Evolutionary conservation across 495 filamentous ascomycete species (phyloP).

Genomic region (Extremus antarcticus): DNA sequence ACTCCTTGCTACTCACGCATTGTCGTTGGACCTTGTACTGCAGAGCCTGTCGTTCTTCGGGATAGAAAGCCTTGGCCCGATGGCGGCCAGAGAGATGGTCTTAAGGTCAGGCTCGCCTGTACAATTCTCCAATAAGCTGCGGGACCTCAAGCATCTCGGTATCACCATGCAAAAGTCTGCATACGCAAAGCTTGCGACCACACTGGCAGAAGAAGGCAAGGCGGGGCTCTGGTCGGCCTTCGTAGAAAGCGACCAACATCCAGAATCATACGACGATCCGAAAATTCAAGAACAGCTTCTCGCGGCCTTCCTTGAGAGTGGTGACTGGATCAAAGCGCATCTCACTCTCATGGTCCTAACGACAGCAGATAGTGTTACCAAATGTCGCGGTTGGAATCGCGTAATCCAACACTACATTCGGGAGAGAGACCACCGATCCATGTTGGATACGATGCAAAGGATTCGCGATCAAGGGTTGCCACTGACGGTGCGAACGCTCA

Average conservation of each 20-base stretch:
- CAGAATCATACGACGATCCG: constrained; percentile 57
- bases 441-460: not conserved
- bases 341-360: constrained; percentile 42
- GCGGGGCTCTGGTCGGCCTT: constrained; percentile 47
- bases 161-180: constrained; percentile 49
- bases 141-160: constrained; percentile 42
- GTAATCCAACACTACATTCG: constrained; percentile 30
- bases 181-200: constrained; percentile 48
- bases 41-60: constrained; percentile 53
- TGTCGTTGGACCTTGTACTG: constrained; percentile 55
- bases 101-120: constrained; percentile 43
- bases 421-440: constrained; percentile 10
- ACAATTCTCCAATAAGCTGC: constrained; percentile 44
- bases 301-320: constrained; percentile 36
- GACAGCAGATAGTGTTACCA: constrained; percentile 16
- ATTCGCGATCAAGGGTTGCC: constrained; percentile 4
- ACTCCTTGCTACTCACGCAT: constrained; percentile 58
- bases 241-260: constrained; percentile 61
- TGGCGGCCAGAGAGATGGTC: constrained; percentile 61
- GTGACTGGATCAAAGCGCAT: constrained; percentile 44
- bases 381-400: constrained; percentile 31
- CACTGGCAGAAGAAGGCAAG: constrained; percentile 45
- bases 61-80: constrained; percentile 55
- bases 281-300: constrained; percentile 48
- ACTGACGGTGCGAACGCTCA: constrained; percentile 1